Evolutionary conservation across 2,329 filamentous ascomycete species (phyloP).

Genomic region (Scytalidium lignicola): DNA sequence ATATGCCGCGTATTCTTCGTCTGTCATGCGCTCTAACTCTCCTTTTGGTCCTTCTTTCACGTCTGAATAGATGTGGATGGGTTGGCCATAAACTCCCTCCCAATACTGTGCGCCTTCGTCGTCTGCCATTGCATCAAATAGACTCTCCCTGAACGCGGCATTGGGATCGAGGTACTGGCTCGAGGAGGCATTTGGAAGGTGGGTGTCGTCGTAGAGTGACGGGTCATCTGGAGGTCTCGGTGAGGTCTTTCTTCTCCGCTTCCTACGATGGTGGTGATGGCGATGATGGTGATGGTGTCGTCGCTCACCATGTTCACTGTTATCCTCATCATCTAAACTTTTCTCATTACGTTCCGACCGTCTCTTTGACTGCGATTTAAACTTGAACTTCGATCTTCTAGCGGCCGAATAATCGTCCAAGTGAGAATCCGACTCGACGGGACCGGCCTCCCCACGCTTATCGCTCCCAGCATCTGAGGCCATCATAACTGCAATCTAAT

Average conservation of each 20-base stretch:
- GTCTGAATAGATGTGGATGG: constrained; percentile 72
- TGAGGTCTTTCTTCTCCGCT: constrained; percentile 15
- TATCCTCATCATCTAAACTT: not conserved
- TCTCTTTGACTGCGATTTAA: constrained; percentile 21
- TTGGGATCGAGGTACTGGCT: constrained; percentile 54
- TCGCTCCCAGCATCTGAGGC: constrained; percentile 8
- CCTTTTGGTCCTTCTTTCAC: constrained; percentile 39
- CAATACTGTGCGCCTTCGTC: constrained; percentile 95
- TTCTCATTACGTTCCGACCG: constrained; percentile 5
- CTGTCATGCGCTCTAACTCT: constrained; percentile 76
- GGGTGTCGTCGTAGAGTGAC: constrained; percentile 33
- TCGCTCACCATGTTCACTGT: not conserved
- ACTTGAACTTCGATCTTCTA: constrained; percentile 21
- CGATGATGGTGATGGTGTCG: constrained; percentile 6
- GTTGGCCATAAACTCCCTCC: constrained; percentile 95
- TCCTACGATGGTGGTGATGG: constrained; percentile 22
- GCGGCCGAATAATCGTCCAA: constrained; percentile 10
- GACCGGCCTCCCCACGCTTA: not conserved
- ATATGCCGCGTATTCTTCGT: constrained; percentile 85
- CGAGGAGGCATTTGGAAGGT: constrained; percentile 31
- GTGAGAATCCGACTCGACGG: constrained; percentile 1
- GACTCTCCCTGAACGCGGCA: constrained; percentile 80
- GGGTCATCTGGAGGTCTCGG: constrained; percentile 28
- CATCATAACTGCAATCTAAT: constrained; percentile 13
- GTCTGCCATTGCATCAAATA: constrained; percentile 95